Evolutionary conservation across 23 red algal genomes (phyloP), one percentile per base, ranked within the genome.

Genomic region (Gracilaria caudata): DNA sequence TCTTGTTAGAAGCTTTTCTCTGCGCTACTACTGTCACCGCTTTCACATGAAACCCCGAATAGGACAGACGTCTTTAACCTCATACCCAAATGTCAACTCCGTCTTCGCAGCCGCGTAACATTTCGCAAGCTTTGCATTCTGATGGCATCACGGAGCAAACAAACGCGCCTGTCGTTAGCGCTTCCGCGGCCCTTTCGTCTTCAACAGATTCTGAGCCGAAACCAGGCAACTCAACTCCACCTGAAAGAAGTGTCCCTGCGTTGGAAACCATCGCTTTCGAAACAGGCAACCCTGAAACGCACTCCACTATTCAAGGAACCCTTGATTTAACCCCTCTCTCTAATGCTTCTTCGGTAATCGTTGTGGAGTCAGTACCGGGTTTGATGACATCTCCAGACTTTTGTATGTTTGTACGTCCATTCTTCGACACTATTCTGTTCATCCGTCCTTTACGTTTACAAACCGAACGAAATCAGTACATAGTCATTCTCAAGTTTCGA

Each of bases 311-410:
- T 40, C 36, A 57, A 28, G 87, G 87, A 43, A 72, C 61, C 63
- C 61, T 91, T 25, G 46, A 37, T 39, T 24, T 82, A 40, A 36
- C 60, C 0, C 46, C 87, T 35, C 28, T 58, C 29, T 51, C 68
- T 4, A 37, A 38, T 45, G 44, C 41, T 17, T 70, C 90, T 36
- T 73, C 75, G 36, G 68, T 84, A 53, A 73, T 94, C 26, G 73
- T 87, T 77, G 73, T 87, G 49, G 55, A 80, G 29, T 73, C 82
- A 51, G 92, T 94, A 34, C 92, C 92, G 20, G 82, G 82, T 26
- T 77, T 88, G 7, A 94, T 94, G 92, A 88, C 83, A 64, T 64
- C 92, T n/a, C 79, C 92, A 29, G 92, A 94, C 61, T 81, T 94
- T 77, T 86, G 81, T 29, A 83, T 77, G 28, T 94, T 88, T 51